Evolutionary conservation across 371 early-diverging fungal species (phyloP).

Genomic region (Rhizomucor pusillus): DNA sequence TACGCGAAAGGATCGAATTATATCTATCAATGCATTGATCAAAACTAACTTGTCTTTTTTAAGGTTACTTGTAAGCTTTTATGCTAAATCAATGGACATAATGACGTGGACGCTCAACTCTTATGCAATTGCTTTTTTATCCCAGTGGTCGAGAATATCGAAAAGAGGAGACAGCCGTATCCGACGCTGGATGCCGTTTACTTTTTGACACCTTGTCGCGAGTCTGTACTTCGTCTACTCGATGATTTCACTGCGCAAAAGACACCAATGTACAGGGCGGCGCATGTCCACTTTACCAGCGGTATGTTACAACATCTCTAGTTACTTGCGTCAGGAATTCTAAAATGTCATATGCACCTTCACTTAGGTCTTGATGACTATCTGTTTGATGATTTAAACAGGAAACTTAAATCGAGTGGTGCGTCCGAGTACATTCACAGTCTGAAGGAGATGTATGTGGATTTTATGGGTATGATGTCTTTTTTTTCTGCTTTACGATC

Average conservation of each 20-base stretch:
- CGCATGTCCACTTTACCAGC: conserved; percentile 80
- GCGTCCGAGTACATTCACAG: conserved; percentile 61
- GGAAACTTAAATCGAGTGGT: conserved; percentile 52
- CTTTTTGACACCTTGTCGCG: conserved; percentile 81
- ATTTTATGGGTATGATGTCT: conserved; percentile 52
- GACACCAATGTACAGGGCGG: conserved; percentile 70
- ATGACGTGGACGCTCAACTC: background rate
- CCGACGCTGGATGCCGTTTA: conserved; percentile 91
- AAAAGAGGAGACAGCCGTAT: conserved; percentile 79
- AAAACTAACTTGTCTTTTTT: background rate
- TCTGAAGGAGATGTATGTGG: conserved; percentile 77
- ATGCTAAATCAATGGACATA: conserved; percentile 1
- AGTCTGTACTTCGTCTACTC: conserved; percentile 76
- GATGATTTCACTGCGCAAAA: conserved; percentile 69
- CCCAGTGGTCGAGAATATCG: conserved; percentile 71
- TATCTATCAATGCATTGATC: background rate
- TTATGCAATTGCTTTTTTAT: background rate
- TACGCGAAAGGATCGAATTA: too few relatives aligned
- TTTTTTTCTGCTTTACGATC: background rate
- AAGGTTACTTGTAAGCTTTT: conserved; percentile 34
- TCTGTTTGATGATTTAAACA: conserved; percentile 54
- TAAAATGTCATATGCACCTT: conserved; percentile 38
- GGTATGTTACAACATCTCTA: conserved; percentile 52
- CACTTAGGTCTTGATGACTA: conserved; percentile 67
- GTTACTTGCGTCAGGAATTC: too few relatives aligned